phyloP scores from a whole-genome alignment of 768 basidiomycete species.

The Artomyces pyxidatus region DNA sequence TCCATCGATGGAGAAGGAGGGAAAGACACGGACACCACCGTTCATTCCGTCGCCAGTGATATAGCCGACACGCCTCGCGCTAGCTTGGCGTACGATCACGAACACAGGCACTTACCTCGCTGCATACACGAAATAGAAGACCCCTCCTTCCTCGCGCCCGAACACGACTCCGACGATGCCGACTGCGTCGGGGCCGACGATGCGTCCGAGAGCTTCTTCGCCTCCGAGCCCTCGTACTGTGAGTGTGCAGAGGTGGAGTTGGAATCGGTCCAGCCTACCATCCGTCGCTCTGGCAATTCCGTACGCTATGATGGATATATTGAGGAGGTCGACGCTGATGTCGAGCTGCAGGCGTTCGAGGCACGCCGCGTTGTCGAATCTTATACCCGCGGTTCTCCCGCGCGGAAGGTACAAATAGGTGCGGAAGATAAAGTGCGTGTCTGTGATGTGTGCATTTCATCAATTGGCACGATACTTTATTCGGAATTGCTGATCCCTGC shows the following conservation, averaged over 20 bases:
- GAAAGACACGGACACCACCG: conserved; percentile 25
- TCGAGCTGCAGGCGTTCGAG: conserved; percentile 42
- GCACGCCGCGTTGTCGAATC: background rate
- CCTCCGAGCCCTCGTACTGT: conserved; percentile 12
- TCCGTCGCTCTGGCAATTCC: conserved; percentile 16
- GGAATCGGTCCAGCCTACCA: background rate
- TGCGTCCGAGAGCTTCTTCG: conserved; percentile 3
- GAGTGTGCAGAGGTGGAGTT: conserved; percentile 14
- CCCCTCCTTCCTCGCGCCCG: conserved; percentile 22
- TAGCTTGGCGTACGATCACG: conserved; percentile 2
- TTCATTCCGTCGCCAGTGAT: conserved; percentile 19
- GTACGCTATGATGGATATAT: conserved; percentile 51
- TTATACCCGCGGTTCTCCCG: background rate
- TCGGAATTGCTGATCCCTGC: too few relatives aligned
- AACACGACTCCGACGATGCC: conserved; percentile 4
- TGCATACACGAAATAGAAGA: conserved; percentile 52
- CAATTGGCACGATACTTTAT: too few relatives aligned
- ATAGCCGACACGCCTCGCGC: conserved; percentile 12
- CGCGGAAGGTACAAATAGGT: background rate
- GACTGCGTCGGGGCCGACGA: conserved; percentile 4
- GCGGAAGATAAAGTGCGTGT: too few relatives aligned
- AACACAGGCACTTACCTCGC: conserved; percentile 3
- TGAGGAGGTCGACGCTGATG: conserved; percentile 40
- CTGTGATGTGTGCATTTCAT: too few relatives aligned
- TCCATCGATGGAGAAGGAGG: conserved; percentile 27